These are phyloP conservation scores for Articulospora tetracladia DNA, from an alignment of 495 filamentous ascomycete genomes.

Conservation along the genomic window DNA sequence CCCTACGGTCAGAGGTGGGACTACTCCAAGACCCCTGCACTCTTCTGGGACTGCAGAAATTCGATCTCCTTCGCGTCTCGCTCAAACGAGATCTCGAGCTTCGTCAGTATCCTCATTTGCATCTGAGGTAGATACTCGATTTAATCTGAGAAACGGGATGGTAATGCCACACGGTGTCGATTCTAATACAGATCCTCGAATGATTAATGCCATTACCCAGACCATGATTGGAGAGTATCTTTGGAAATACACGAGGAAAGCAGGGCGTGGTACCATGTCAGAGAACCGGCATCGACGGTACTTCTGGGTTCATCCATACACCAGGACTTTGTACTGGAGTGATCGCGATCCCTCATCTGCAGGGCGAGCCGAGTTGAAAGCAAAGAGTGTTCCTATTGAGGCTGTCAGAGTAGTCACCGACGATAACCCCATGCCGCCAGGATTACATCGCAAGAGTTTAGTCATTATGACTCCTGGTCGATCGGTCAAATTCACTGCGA, in stretches of 20 bases:
- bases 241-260: slow-evolving; percentile 97
- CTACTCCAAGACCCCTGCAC: slow-evolving; percentile 45
- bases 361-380: slow-evolving; percentile 72
- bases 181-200: slow-evolving; percentile 80
- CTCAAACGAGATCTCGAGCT: slow-evolving; percentile 31
- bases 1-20: slow-evolving; percentile 33
- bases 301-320: slow-evolving; percentile 99
- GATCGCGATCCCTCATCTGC: slow-evolving; percentile 79
- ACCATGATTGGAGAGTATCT: slow-evolving; percentile 99
- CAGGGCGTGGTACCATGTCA: slow-evolving; percentile 81
- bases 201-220: slow-evolving; percentile 99
- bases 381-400: slow-evolving; percentile 94
- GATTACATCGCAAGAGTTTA: slow-evolving; percentile 88
- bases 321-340: slow-evolving; percentile 94
- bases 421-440: slow-evolving; percentile 93
- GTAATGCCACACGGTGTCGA: slow-evolving; percentile 57
- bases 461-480: slow-evolving; percentile 87
- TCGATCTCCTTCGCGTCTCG: slow-evolving; percentile 33
- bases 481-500: slow-evolving; percentile 86
- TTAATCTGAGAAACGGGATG: slow-evolving; percentile 65
- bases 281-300: slow-evolving; percentile 86
- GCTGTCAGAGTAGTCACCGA: slow-evolving; percentile 90
- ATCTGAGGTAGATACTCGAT: slow-evolving; percentile 86
- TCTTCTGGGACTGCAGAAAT: slow-evolving; percentile 34
- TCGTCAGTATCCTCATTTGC: slow-evolving; percentile 94